Evolutionary conservation across 495 filamentous ascomycete species (phyloP), one percentile per base, ranked within the genome.

Genomic region (Lepraria neglecta): DNA sequence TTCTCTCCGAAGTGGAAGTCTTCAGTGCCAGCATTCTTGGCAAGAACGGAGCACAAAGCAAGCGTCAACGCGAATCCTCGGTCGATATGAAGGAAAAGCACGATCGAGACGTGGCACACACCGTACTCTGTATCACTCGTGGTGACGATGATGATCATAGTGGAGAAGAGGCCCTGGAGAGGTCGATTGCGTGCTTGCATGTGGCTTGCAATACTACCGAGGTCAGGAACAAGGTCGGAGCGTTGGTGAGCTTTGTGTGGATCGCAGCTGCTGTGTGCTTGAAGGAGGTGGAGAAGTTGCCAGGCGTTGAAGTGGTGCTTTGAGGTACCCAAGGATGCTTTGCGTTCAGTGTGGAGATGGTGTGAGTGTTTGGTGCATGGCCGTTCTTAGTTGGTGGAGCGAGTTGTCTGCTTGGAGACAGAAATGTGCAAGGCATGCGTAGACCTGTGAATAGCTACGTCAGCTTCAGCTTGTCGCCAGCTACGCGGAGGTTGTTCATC

Each of bases 21-120:
- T 89, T 92, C 69, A 78, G 82, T 35, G 89, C 90, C 31, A 81
- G 76, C 45, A 86, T 95, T 55, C 72, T 92, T 24, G 88, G 86
- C 59, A 84, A 79, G 51, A 76, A 71, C 0, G 83, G 84, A 30
- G 71, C 71, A 4, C 82, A 84, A 62, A 83, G 75, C 17, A 77
- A 74, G 55, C 76, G 82, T 1, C 84, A 90, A 61, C 82, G 84
- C 47, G 88, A 92, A 51, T 71, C 70, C 3, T 85, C 83, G 3
- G 71, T 70, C 1, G 77, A 73, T 15, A 78, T 91, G 75, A 83
- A 80, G 56, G 86, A 89, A 11, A 80, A 81, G 21, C 87, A 82
- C 44, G 77, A 83, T 15, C 70, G 73, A 4, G 76, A 86, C 47
- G 68, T 78, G 11, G 61, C 61, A 4, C 66, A 68, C 15, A 69